A percentile compares a stretch with the other conserved stretches of the same genome.
Conservation (phyloP, 2,329 filamentous ascomycete species). For the Lachnellula arida region DNA sequence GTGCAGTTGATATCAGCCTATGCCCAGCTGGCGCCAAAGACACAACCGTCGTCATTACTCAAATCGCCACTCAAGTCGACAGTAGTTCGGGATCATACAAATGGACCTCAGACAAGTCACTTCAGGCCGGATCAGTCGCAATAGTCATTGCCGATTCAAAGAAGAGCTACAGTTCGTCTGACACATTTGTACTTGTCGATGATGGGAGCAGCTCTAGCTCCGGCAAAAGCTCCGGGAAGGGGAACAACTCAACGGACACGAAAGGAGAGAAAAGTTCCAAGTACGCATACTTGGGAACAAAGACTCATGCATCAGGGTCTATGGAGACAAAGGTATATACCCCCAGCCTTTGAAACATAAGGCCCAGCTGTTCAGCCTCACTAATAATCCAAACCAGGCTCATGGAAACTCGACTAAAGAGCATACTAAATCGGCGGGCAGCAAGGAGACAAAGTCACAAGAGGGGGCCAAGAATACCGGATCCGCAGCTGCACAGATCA, state of each 20-base stretch:
- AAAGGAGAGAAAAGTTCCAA: not conserved
- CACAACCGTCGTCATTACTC: conserved; percentile 39
- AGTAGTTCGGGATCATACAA: conserved; percentile 27
- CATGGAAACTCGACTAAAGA: not conserved
- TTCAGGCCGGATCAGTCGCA: conserved; percentile 7
- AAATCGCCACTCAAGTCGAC: conserved; percentile 44
- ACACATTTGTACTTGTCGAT: conserved; percentile 4
- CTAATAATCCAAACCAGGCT: not conserved
- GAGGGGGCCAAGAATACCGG: not conserved
- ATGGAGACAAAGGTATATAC: not conserved
- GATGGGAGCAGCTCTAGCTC: not conserved
- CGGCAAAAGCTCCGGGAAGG: not conserved
- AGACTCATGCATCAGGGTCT: not conserved
- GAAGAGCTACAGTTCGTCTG: conserved; percentile 6
- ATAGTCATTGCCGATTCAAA: conserved; percentile 19
- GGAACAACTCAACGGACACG: not conserved
- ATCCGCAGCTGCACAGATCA: not conserved
- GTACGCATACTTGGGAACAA: not conserved
- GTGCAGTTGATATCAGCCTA: conserved; percentile 11
- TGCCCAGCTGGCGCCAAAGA: conserved; percentile 16
- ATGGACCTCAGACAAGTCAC: conserved; percentile 14
- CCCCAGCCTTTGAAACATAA: too few species aligned
- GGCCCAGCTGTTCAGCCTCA: not conserved
- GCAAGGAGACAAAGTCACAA: not conserved
- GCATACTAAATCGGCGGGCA: not conserved